Conservation (phyloP, 1,284 basidiomycete genomes). For the Microbotryum silenes-acaulis region DNA sequence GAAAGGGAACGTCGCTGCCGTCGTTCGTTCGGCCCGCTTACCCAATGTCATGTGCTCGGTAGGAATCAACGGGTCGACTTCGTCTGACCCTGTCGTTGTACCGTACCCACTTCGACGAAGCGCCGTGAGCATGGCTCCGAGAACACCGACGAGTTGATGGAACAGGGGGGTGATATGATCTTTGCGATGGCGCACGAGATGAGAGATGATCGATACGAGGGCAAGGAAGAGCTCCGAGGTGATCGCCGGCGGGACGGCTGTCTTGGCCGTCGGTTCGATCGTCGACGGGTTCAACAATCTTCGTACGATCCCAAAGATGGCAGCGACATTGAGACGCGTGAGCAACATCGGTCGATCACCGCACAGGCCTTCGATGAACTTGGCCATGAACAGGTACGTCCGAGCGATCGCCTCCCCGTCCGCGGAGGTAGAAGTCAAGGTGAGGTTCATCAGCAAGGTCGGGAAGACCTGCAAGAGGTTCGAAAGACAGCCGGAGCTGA, state of each 20-base stretch:
- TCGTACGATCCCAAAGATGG: constrained; percentile 21
- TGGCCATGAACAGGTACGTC: constrained; percentile 9
- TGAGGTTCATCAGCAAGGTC: constrained; percentile 1
- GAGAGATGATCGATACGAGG: constrained; percentile 19
- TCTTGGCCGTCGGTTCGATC: not conserved
- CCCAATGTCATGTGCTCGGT: constrained; percentile 3
- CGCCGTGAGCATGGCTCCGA: constrained; percentile 17
- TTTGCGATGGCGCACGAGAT: constrained; percentile 32
- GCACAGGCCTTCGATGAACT: constrained; percentile 26
- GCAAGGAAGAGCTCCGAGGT: constrained; percentile 15
- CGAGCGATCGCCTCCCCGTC: not conserved
- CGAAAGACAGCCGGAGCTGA: constrained; percentile 10
- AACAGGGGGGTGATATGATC: constrained; percentile 32
- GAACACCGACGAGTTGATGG: constrained; percentile 21
- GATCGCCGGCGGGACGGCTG: not conserved
- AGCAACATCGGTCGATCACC: constrained; percentile 30
- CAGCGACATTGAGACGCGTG: constrained; percentile 29
- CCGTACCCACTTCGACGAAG: constrained; percentile 23
- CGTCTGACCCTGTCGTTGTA: constrained; percentile 7
- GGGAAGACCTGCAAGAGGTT: constrained; percentile 21
- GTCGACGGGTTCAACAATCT: constrained; percentile 9
- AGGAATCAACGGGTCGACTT: not conserved
- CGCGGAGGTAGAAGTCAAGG: not conserved
- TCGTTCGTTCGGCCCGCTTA: constrained; percentile 23
- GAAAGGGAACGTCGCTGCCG: constrained; percentile 22